phyloP scores from a whole-genome alignment of 2,329 filamentous ascomycete genomes.

The Diaporthe amygdali region DNA sequence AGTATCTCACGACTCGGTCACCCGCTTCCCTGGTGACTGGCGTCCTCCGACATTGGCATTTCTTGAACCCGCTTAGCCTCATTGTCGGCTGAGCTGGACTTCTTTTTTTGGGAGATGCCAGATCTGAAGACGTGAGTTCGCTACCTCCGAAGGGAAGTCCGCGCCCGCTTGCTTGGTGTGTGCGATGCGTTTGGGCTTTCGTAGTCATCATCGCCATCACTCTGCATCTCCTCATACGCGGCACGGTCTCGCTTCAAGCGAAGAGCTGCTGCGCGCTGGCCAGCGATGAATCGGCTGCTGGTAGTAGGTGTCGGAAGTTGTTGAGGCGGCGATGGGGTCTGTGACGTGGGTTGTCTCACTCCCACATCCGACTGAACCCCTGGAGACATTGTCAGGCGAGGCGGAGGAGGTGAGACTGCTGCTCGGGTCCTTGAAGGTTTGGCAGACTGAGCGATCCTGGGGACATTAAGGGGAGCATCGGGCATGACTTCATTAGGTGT shows the following conservation, averaged over 20 bases:
- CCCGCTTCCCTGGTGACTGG: neutral
- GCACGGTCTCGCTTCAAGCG: neutral
- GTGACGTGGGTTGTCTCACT: neutral
- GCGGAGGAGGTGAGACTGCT: rapidly evolving
- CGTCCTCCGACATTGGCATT: rapidly evolving
- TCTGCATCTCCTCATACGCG: neutral
- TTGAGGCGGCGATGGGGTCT: neutral
- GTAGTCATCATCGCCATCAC: neutral
- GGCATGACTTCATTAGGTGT: neutral
- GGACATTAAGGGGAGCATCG: neutral
- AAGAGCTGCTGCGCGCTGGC: no score
- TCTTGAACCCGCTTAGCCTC: neutral
- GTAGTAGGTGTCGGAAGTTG: neutral
- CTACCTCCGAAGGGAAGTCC: neutral
- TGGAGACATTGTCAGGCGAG: neutral
- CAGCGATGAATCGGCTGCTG: neutral
- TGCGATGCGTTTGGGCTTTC: neutral
- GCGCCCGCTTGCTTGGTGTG: neutral
- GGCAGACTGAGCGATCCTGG: neutral
- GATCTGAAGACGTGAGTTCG: neutral
- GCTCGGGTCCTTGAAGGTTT: neutral
- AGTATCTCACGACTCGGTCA: neutral
- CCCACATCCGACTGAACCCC: no score
- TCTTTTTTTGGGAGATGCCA: neutral
- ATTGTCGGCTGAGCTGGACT: rapidly evolving